Evolutionary conservation across 129 eudicot genomes (phyloP), one percentile per base, ranked within the genome.

Genomic region (Centrapalus pauciflorus): DNA sequence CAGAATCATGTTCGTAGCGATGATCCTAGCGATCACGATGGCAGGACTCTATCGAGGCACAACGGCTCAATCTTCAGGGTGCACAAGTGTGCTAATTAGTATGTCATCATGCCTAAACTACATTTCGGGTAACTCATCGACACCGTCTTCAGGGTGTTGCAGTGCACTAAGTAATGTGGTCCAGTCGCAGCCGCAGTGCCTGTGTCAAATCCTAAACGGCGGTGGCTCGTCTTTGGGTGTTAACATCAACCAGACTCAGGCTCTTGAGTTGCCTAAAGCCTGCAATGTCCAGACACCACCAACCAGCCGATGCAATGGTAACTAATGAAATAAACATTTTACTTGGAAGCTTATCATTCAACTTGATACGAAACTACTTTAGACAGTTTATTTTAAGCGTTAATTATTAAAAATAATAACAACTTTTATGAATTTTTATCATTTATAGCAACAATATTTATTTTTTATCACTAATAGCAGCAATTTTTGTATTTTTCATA

Each of bases 21-120:
- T 73, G 52, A 19, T 81, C 10, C 51, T 60, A 33, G 73, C 32
- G 61, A 37, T 75, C 69, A 67, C 69, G 25, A 66, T 71, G 46
- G 41, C 54, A 0, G 41, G 19, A 28, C 45, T 83, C 28, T 87
- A 70, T 76, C 37, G 65, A 0, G 76, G 85, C 38, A 58, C 74
- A 29, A 58, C 13, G 24, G 88, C 86, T 38, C 91, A 88, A 48
- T 61, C 76, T 3, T 24, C 76, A 10, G 69, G 76, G 29, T 71
- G 69, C 69, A 59, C 76, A 10, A 71, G 50, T 33, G 76, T 33
- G 61, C 33, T 71, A 29, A 63, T 62, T 40, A 73, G 77, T 14
- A 51, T 73, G 77, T 73, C 77, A n/a, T 71, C 71, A 2, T 73
- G 77, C 56, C 41, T 73, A 0, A 64, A 64, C 43, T 73, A 73